Percentiles rank a stretch among this genome's conserved stretches.
Conservation (phyloP, 2,329 filamentous ascomycete genomes). For the Aspergillaceae sp. region DNA sequence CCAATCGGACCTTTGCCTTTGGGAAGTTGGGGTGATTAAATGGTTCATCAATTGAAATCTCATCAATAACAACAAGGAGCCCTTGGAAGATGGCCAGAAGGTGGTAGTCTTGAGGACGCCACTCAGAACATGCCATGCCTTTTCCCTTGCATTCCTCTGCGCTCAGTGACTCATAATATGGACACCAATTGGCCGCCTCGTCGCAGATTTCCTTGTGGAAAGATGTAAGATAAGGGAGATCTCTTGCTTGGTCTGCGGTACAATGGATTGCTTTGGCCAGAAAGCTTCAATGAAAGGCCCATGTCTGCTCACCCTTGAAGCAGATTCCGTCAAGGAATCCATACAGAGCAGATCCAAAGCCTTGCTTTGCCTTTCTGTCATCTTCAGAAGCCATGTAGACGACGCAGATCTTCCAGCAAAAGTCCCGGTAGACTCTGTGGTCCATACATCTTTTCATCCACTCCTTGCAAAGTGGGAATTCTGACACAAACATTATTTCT, state of each 20-base stretch:
- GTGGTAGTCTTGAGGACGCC: background rate
- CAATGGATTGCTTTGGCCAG: background rate
- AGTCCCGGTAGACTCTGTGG: background rate
- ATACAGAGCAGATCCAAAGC: background rate
- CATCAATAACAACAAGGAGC: background rate
- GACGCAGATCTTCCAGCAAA: background rate
- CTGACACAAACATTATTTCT: background rate
- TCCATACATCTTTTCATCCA: background rate
- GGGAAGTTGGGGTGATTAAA: background rate
- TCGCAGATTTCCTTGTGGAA: background rate
- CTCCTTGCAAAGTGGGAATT: background rate
- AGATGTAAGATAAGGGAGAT: background rate
- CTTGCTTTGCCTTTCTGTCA: background rate
- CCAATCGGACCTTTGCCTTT: background rate
- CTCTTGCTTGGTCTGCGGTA: background rate
- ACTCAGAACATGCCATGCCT: background rate
- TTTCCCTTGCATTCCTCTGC: background rate
- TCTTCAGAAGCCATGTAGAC: background rate
- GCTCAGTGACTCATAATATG: background rate
- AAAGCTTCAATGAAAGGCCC: background rate
- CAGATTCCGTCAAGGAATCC: background rate
- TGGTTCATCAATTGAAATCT: background rate
- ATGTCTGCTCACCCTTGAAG: background rate
- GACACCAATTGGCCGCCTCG: background rate
- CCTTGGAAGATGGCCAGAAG: background rate